Conservation (phyloP, 352 stramenopile species). For the Phytopythium vexans region DNA sequence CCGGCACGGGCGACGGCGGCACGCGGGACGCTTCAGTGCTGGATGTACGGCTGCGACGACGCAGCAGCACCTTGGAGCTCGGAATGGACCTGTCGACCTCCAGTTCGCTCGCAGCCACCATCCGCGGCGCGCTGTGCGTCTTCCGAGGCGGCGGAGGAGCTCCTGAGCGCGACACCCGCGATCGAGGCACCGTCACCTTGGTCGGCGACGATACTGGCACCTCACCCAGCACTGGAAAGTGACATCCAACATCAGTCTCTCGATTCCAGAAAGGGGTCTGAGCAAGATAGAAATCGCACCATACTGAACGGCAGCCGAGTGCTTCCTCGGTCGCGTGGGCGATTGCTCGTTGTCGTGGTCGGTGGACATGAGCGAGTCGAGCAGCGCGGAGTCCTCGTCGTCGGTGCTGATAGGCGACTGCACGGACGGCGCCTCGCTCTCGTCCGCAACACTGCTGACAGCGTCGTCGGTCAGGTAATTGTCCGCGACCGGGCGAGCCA, state of each 20-base stretch:
- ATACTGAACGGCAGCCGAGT: no score
- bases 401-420: constrained; percentile 1
- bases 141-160: not conserved
- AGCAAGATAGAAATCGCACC: no score
- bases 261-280: no score
- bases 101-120: not conserved
- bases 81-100: not conserved
- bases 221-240: no score
- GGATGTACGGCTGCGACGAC: no score
- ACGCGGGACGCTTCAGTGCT: no score
- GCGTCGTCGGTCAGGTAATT: constrained; percentile 1
- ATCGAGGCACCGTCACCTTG: no score
- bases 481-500: constrained; percentile 10
- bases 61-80: not conserved
- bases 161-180: not conserved
- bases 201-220: no score
- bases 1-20: not conserved
- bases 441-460: constrained; percentile 1
- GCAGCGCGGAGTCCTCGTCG: not conserved
- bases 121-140: not conserved
- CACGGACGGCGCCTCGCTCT: constrained; percentile 2
- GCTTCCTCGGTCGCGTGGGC: no score
- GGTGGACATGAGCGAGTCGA: no score
- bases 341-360: no score
- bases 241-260: no score